Conservation (phyloP, 768 basidiomycete species). For the Panaeolus papilionaceus region DNA sequence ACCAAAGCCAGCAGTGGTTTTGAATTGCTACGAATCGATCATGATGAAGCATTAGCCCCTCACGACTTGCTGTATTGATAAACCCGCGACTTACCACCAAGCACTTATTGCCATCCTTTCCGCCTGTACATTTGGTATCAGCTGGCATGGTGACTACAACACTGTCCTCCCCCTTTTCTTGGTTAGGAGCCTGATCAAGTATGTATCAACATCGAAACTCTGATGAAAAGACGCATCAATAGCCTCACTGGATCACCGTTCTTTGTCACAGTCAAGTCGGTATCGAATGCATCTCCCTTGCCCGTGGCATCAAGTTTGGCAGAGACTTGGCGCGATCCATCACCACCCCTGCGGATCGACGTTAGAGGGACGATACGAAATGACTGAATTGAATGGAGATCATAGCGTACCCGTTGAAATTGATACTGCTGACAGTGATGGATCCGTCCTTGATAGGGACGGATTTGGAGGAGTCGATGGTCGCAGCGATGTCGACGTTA, state of each 20-base stretch:
- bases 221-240: neutral
- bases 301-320: conserved; percentile 54
- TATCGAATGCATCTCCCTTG: conserved; percentile 42
- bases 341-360: conserved; percentile 32
- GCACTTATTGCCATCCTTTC: conserved; percentile 49
- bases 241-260: conserved; percentile 55
- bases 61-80: neutral
- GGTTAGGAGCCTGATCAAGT: conserved; percentile 41
- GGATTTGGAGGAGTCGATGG: conserved; percentile 44
- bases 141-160: conserved; percentile 52
- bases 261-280: conserved; percentile 42
- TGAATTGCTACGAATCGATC: conserved; percentile 20
- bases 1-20: conserved; percentile 21
- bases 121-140: conserved; percentile 58
- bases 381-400: conserved; percentile 25
- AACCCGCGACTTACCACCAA: conserved; percentile 44
- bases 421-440: conserved; percentile 46
- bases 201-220: neutral
- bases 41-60: neutral
- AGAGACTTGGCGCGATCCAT: conserved; percentile 55
- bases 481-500: conserved; percentile 43
- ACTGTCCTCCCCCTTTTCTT: conserved; percentile 39
- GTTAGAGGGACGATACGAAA: neutral
- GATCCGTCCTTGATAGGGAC: conserved; percentile 47
- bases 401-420: conserved; percentile 53